Percentiles rank a stretch among this genome's conserved stretches.
Conservation (phyloP, 768 basidiomycete genomes). For the Coprinellus micaceus region DNA sequence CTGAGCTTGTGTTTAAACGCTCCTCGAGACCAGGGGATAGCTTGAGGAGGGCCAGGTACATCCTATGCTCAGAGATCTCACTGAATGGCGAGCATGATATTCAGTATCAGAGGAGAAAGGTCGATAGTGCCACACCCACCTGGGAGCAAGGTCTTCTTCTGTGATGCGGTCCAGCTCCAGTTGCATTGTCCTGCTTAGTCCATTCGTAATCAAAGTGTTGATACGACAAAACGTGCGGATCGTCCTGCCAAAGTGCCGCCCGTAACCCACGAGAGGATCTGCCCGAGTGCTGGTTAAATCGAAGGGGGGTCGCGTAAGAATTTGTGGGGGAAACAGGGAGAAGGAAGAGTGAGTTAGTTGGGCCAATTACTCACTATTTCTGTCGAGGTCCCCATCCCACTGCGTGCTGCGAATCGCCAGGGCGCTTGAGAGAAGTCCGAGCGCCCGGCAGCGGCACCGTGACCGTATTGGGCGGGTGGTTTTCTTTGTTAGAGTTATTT, state of each 20-base stretch:
- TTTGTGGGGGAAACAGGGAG: too few species aligned
- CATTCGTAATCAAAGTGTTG: slow-evolving; percentile 17
- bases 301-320: too few species aligned
- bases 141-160: slow-evolving; percentile 4
- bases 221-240: slow-evolving; percentile 6
- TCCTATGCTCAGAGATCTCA: background rate
- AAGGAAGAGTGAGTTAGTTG: too few species aligned
- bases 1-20: slow-evolving; percentile 13
- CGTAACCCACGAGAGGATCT: background rate
- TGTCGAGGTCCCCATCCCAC: too few species aligned
- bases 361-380: too few species aligned
- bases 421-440: too few species aligned
- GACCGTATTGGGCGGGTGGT: too few species aligned
- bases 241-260: background rate
- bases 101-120: background rate
- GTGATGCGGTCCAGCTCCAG: slow-evolving; percentile 5
- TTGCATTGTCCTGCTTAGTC: slow-evolving; percentile 5
- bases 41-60: background rate
- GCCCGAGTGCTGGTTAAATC: background rate
- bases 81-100: background rate
- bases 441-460: too few species aligned
- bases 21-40: slow-evolving; percentile 10
- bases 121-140: background rate
- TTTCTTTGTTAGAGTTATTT: too few species aligned
- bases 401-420: too few species aligned